Base-by-base conservation (phyloP, 1,284 basidiomycete species). In the Fistulinella cinereoalba region DNA sequence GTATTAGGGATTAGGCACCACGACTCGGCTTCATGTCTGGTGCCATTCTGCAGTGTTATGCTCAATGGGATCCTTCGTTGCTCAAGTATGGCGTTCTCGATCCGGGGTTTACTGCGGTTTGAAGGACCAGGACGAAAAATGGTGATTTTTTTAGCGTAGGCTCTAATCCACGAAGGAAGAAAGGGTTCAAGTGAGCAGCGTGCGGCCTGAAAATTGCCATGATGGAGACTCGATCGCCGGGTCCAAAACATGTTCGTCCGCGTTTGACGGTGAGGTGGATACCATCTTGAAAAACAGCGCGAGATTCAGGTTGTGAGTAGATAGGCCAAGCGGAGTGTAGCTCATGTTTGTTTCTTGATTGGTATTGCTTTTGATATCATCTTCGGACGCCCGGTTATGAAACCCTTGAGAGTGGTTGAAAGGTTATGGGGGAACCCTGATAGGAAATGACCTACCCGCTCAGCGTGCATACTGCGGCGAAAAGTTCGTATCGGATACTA, bases 321-420 rank as follows among this genome's bases (percentile, higher is more conserved):
- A 92, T 75, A 1, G 91, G 91, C 92, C 92, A 95, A 3, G 88
- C 85, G 3, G 90, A 88, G 56, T 93, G 90, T 8, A 93, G 69
- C 52, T 94, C 92, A 60, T 94, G 89, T 66, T 94, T 94, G 71
- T 89, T 86, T 88, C 50, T 83, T 79, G 42, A 95, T 83, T 6
- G 75, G 69, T 33, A 87, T 78, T 24, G 77, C 73, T 12, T 80
- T 75, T 15, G 81, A 79, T 36, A 80, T 67, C 39, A 85, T 70
- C 51, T 76, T 66, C 29, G 79, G 79, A 60, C 78, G 73, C 62
- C 85, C 83, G 38, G 88, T 86, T 54, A 94, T 77, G 60, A 91
- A 81, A 4, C 82, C 61, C 85, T 88, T 60, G 23, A 7, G 0
- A 23, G 6, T 9, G 5, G 31, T 60, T 15, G 49, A 41, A 48